These are phyloP conservation scores for Lasiodiplodia theobromae DNA, from an alignment of 2,329 filamentous ascomycete genomes.

Conservation along the genomic window DNA sequence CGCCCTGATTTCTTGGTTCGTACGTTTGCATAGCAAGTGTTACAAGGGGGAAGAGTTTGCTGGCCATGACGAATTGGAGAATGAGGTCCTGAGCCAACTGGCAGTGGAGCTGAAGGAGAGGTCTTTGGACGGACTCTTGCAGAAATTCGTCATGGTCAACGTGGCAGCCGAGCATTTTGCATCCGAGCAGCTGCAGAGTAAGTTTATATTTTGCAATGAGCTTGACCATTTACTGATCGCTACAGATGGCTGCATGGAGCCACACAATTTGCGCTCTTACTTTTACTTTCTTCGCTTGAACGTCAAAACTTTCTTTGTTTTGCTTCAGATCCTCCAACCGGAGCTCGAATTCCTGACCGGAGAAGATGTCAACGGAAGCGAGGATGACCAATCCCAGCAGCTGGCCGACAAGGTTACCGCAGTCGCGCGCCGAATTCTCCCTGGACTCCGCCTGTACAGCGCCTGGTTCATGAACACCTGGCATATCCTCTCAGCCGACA, in stretches of 20 bases:
- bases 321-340: slow-evolving; percentile 74
- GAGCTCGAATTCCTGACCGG: slow-evolving; percentile 68
- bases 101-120: slow-evolving; percentile 75
- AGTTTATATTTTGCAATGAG: slow-evolving; percentile 31
- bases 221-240: background rate
- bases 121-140: slow-evolving; percentile 68
- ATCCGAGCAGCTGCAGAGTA: slow-evolving; percentile 65
- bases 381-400: slow-evolving; percentile 39
- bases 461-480: slow-evolving; percentile 69
- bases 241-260: slow-evolving; percentile 28
- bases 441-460: slow-evolving; percentile 71
- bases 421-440: slow-evolving; percentile 67
- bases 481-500: slow-evolving; percentile 60
- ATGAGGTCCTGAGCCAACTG: slow-evolving; percentile 81
- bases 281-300: slow-evolving; percentile 79
- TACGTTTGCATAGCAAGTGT: slow-evolving; percentile 84
- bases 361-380: slow-evolving; percentile 46
- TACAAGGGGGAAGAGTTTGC: slow-evolving; percentile 78
- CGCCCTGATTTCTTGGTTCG: slow-evolving; percentile 80
- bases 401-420: slow-evolving; percentile 62
- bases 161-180: slow-evolving; percentile 83
- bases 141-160: slow-evolving; percentile 85
- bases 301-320: slow-evolving; percentile 74
- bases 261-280: slow-evolving; percentile 40
- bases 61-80: slow-evolving; percentile 81